Percentiles rank a stretch among this genome's conserved stretches.
phyloP scores from a whole-genome alignment of 2,329 filamentous ascomycete species.

The Alternaria conjuncta region DNA sequence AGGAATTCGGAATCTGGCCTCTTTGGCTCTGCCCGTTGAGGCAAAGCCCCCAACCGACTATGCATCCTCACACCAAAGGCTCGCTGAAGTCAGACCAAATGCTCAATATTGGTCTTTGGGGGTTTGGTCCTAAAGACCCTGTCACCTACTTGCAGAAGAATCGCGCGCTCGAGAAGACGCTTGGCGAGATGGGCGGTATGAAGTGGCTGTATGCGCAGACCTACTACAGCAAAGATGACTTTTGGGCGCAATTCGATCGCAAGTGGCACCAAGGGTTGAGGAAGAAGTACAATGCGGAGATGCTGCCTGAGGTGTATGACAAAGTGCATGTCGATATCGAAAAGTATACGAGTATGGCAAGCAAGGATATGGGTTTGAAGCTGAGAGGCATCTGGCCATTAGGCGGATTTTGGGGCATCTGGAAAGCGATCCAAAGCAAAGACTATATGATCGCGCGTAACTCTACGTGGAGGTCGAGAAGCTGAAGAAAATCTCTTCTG shows the following conservation, averaged over 20 bases:
- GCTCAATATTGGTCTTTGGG: slow-evolving; percentile 74
- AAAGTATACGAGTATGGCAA: slow-evolving; percentile 35
- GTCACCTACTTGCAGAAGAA: slow-evolving; percentile 60
- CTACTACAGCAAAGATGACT: slow-evolving; percentile 71
- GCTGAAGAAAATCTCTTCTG: background rate
- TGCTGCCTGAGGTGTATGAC: slow-evolving; percentile 70
- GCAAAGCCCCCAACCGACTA: slow-evolving; percentile 40
- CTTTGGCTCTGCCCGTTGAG: slow-evolving; percentile 58
- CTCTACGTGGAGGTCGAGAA: slow-evolving; percentile 42
- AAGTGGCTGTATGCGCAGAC: slow-evolving; percentile 75
- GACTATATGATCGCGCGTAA: slow-evolving; percentile 46
- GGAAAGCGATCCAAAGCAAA: slow-evolving; percentile 47
- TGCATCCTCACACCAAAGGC: slow-evolving; percentile 44
- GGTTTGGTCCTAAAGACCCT: slow-evolving; percentile 64
- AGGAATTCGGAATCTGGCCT: slow-evolving; percentile 53
- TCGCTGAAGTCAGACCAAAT: slow-evolving; percentile 45
- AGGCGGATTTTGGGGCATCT: slow-evolving; percentile 48
- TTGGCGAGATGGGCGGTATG: slow-evolving; percentile 66
- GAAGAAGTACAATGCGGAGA: slow-evolving; percentile 63
- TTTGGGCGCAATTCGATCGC: slow-evolving; percentile 70
- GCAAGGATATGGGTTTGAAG: slow-evolving; percentile 32
- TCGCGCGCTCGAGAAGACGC: slow-evolving; percentile 64
- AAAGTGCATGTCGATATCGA: slow-evolving; percentile 63
- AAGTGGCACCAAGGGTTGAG: slow-evolving; percentile 65
- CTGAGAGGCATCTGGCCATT: slow-evolving; percentile 45